Conservation (phyloP, 495 filamentous ascomycete genomes). For the Daldinia bambusicola region DNA sequence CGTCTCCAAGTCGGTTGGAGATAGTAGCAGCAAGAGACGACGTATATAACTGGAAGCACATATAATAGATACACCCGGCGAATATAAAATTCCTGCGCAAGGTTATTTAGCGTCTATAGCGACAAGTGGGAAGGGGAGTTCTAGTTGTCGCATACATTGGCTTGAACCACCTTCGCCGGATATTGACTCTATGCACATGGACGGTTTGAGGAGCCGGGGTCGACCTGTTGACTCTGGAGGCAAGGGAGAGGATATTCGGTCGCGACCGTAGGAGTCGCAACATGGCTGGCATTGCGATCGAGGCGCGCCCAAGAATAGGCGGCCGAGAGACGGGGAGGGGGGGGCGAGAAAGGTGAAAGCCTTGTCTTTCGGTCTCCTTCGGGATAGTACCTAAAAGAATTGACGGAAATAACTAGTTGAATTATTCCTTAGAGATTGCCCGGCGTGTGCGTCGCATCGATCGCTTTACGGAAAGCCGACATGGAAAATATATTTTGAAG, state of each 20-base stretch:
- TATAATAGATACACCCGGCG: conserved; percentile 53
- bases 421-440: conserved; percentile 6
- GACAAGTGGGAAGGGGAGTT: not conserved
- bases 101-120: conserved; percentile 4
- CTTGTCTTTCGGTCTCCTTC: not conserved
- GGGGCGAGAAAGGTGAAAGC: no score
- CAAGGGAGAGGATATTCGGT: conserved; percentile 34
- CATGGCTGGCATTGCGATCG: conserved; percentile 46
- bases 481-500: not conserved
- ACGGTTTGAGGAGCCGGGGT: conserved; percentile 21
- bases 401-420: conserved; percentile 9
- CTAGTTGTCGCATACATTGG: conserved; percentile 20
- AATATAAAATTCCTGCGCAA: conserved; percentile 42
- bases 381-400: not conserved
- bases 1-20: conserved; percentile 20
- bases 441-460: not conserved
- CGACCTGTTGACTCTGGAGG: conserved; percentile 24
- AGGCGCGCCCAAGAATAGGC: conserved; percentile 52
- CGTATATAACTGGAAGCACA: conserved; percentile 52
- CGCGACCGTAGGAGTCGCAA: conserved; percentile 49
- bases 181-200: conserved; percentile 50
- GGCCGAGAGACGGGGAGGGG: conserved; percentile 43
- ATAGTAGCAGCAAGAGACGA: conserved; percentile 47
- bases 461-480: not conserved
- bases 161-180: conserved; percentile 44